Evolutionary conservation across 139 green algal species (phyloP).

Genomic region (Yamagishiella unicocca): DNA sequence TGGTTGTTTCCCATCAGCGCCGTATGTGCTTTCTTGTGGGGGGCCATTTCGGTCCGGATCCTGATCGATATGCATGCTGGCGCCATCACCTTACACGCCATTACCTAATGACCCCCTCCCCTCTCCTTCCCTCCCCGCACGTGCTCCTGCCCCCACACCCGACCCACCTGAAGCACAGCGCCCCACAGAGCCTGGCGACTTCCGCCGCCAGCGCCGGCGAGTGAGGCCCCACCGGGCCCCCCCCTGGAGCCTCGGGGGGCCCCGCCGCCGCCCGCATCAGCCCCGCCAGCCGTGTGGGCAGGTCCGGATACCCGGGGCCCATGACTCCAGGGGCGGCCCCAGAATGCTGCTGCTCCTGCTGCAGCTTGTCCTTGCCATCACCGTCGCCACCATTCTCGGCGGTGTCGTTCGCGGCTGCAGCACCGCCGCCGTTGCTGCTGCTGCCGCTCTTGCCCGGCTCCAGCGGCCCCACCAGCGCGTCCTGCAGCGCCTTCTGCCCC

Average conservation of each 20-base stretch:
- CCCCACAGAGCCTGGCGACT: not conserved
- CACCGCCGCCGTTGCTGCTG: not conserved
- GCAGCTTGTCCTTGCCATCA: not conserved
- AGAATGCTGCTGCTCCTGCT: not conserved
- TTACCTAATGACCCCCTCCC: too few relatives aligned
- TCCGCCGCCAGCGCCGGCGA: slow-evolving; percentile 3
- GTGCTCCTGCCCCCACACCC: too few relatives aligned
- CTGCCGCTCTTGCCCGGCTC: not conserved
- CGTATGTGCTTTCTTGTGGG: too few relatives aligned
- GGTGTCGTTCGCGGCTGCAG: not conserved
- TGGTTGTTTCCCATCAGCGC: too few relatives aligned
- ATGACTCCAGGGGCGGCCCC: not conserved
- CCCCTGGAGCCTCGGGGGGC: not conserved
- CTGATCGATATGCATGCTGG: too few relatives aligned
- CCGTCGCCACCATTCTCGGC: not conserved
- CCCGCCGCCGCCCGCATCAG: not conserved
- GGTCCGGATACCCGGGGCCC: not conserved
- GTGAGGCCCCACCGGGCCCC: not conserved
- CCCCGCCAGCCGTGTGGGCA: not conserved
- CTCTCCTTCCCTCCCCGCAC: too few relatives aligned
- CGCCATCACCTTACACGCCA: too few relatives aligned
- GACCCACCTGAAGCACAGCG: slow-evolving; percentile 21
- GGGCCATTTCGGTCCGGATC: too few relatives aligned
- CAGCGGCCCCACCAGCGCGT: not conserved
- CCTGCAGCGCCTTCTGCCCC: slow-evolving; percentile 8